Evolutionary conservation across 2,329 filamentous ascomycete genomes (phyloP).

Genomic region (Colletotrichum sp.): DNA sequence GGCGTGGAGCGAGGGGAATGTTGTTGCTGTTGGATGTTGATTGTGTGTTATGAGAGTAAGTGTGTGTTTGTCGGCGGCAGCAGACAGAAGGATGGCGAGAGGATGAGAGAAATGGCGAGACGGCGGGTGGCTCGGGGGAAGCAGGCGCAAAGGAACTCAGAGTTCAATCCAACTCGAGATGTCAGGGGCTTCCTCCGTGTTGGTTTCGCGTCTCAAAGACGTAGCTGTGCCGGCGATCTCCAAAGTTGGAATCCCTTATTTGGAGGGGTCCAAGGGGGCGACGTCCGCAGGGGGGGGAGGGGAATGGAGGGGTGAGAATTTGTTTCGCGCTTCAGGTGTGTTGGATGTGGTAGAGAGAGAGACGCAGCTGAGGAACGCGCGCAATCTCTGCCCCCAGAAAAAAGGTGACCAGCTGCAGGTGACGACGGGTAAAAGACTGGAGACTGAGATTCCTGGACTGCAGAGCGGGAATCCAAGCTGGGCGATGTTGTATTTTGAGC

Average conservation of each 20-base stretch:
- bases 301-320: constrained; percentile 19
- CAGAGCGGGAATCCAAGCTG: neutral
- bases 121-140: neutral
- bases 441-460: neutral
- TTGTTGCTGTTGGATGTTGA: neutral
- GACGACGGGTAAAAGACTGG: neutral
- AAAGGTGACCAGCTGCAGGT: neutral
- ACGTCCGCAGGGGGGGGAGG: constrained; percentile 4
- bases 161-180: constrained; percentile 19
- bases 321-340: constrained; percentile 20
- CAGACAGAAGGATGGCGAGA: neutral
- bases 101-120: neutral
- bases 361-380: constrained; percentile 12
- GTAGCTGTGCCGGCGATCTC: constrained; percentile 17
- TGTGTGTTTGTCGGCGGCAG: neutral
- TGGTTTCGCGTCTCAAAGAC: constrained; percentile 21
- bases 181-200: constrained; percentile 18
- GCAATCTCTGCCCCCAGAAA: neutral
- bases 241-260: constrained; percentile 18
- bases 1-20: neutral
- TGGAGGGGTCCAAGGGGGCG: constrained; percentile 18
- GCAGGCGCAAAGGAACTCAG: neutral
- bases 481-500: neutral
- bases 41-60: neutral
- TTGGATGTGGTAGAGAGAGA: constrained; percentile 1